phyloP scores from a whole-genome alignment of 1,139 yeast species.

The Geotrichum bryndzae region DNA sequence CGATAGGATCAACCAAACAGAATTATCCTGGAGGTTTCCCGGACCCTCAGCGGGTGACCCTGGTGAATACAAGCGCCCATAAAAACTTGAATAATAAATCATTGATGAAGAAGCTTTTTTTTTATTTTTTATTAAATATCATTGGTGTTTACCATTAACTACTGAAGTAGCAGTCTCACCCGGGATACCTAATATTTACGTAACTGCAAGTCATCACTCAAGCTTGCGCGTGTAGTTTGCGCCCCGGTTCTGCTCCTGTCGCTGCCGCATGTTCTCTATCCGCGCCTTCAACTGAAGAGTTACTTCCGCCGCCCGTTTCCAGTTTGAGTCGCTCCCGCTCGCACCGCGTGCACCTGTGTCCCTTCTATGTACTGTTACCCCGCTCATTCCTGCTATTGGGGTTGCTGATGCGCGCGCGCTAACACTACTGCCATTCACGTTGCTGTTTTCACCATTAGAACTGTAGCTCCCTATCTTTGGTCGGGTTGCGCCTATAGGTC shows the following conservation, averaged over 20 bases:
- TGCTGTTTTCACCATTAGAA: background rate
- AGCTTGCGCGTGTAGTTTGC: background rate
- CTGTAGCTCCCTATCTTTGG: background rate
- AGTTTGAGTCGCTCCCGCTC: conserved; percentile 37
- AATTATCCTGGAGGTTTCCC: background rate
- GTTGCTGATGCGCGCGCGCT: background rate
- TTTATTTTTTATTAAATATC: background rate
- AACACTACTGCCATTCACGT: background rate
- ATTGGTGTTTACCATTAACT: background rate
- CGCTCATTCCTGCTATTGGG: background rate
- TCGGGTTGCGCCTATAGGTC: background rate
- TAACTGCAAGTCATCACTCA: background rate
- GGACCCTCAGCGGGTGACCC: background rate
- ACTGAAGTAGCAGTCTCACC: background rate
- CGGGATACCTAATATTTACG: background rate
- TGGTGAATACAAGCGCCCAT: background rate
- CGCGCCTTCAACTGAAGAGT: conserved; percentile 79
- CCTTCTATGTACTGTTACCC: background rate
- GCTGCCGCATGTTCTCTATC: conserved; percentile 81
- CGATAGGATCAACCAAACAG: background rate
- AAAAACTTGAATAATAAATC: background rate
- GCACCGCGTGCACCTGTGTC: background rate
- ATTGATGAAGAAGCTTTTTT: background rate
- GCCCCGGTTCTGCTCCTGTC: conserved; percentile 9
- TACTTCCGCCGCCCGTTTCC: conserved; percentile 88